phyloP scores from a whole-genome alignment of 2,329 filamentous ascomycete genomes.

The Colletotrichum shisoi region DNA sequence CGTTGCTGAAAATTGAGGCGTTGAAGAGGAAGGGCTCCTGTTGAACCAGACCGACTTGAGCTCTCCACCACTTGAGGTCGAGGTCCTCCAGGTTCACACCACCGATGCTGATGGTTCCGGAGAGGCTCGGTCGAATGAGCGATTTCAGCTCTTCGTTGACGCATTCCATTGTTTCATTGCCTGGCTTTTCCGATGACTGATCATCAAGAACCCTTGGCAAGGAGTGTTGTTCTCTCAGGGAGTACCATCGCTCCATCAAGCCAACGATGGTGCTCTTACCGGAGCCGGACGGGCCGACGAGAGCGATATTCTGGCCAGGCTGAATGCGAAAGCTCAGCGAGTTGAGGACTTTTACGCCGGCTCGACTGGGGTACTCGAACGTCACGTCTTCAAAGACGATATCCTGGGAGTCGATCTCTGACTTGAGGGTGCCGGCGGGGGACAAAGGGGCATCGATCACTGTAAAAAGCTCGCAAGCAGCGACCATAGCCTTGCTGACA shows the following conservation, averaged over 20 bases:
- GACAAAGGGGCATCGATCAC: slow-evolving; percentile 45
- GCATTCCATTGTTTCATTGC: slow-evolving; percentile 11
- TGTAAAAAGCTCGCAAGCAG: slow-evolving; percentile 45
- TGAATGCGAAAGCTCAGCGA: slow-evolving; percentile 43
- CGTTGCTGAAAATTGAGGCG: slow-evolving; percentile 59
- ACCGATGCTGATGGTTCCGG: slow-evolving; percentile 38
- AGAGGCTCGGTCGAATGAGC: slow-evolving; percentile 1
- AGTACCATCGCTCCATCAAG: slow-evolving; percentile 54
- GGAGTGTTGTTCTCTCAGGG: slow-evolving; percentile 38
- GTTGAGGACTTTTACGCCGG: slow-evolving; percentile 48
- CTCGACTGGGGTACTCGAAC: slow-evolving; percentile 45
- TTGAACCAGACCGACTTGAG: slow-evolving; percentile 60
- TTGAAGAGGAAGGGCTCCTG: slow-evolving; percentile 66
- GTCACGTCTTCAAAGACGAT: slow-evolving; percentile 41
- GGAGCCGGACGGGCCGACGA: slow-evolving; percentile 56
- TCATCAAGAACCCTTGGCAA: slow-evolving; percentile 26
- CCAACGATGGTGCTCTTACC: slow-evolving; percentile 57
- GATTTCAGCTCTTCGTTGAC: slow-evolving; percentile 17
- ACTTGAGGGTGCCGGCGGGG: slow-evolving; percentile 40
- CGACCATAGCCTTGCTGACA: slow-evolving; percentile 45
- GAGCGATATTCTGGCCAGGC: slow-evolving; percentile 45
- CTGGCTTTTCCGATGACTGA: slow-evolving; percentile 10
- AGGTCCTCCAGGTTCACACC: slow-evolving; percentile 40
- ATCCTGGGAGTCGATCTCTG: slow-evolving; percentile 39
- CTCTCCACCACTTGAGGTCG: slow-evolving; percentile 53